Percentiles rank a stretch among this genome's conserved stretches.
Conservation (phyloP, 2,329 filamentous ascomycete species). For the Pseudodiploospora longispora region DNA sequence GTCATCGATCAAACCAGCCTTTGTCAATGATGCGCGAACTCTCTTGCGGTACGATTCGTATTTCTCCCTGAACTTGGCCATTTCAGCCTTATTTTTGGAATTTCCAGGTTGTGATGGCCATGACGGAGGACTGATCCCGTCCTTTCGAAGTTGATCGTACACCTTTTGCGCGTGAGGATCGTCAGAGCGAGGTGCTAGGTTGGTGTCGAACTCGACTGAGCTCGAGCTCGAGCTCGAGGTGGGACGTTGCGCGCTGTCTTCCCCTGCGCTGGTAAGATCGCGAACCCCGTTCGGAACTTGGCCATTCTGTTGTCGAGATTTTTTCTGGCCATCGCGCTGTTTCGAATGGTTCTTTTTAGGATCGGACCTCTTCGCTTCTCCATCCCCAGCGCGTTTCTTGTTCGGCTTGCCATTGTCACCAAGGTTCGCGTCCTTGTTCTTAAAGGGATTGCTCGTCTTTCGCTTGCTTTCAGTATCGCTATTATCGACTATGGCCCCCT, state of each 20-base stretch:
- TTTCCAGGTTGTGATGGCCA: slow-evolving; percentile 51
- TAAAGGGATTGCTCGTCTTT: slow-evolving; percentile 19
- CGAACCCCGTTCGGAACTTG: slow-evolving; percentile 5
- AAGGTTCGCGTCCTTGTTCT: slow-evolving; percentile 16
- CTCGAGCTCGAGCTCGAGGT: slow-evolving; percentile 17
- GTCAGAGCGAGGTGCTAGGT: slow-evolving; percentile 15
- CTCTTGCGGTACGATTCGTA: slow-evolving; percentile 50
- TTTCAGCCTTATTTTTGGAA: slow-evolving; percentile 38
- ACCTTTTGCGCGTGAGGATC: slow-evolving; percentile 43
- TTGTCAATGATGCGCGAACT: slow-evolving; percentile 49
- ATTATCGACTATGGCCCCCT: slow-evolving; percentile 16
- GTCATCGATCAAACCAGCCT: slow-evolving; percentile 54
- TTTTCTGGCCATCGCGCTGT: slow-evolving; percentile 5
- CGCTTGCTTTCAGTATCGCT: slow-evolving; percentile 20
- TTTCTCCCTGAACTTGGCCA: slow-evolving; percentile 47
- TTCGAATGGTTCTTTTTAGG: slow-evolving; percentile 6
- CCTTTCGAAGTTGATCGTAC: slow-evolving; percentile 43
- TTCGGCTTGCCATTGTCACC: slow-evolving; percentile 16
- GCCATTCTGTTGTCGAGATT: slow-evolving; percentile 1
- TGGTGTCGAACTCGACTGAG: slow-evolving; percentile 11
- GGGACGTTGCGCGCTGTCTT: slow-evolving; percentile 15
- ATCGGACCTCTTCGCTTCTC: slow-evolving; percentile 17
- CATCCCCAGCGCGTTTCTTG: slow-evolving; percentile 13
- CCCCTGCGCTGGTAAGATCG: slow-evolving; percentile 7
- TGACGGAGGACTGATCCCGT: slow-evolving; percentile 43